A percentile compares a stretch with the other conserved stretches of the same genome.
Evolutionary conservation across 768 basidiomycete genomes (phyloP).

Genomic region (Arthromyces matolae): DNA sequence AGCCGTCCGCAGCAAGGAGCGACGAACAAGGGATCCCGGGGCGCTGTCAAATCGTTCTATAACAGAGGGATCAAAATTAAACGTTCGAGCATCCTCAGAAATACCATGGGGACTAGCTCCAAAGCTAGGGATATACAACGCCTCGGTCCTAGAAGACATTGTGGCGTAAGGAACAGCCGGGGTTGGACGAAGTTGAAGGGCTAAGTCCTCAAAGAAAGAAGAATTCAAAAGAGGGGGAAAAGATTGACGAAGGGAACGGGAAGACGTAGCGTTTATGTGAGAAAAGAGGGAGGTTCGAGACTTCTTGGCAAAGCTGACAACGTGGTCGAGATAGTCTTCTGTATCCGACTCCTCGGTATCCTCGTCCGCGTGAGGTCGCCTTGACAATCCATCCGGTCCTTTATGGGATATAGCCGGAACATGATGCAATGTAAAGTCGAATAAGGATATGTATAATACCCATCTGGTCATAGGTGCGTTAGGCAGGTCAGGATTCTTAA

Average conservation of each 20-base stretch:
- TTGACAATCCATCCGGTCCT: constrained; percentile 34
- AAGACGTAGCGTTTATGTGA: neutral
- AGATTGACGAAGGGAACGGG: neutral
- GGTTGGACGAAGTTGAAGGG: neutral
- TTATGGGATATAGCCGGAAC: constrained; percentile 26
- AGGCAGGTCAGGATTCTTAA: constrained; percentile 32
- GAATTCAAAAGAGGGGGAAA: neutral
- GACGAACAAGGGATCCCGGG: neutral
- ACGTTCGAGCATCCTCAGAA: neutral
- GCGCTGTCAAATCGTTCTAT: neutral
- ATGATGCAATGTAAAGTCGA: constrained; percentile 33
- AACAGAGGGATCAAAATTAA: neutral
- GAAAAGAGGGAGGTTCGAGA: neutral
- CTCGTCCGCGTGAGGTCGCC: constrained; percentile 3
- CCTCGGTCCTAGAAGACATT: too few species aligned
- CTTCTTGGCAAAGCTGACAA: constrained; percentile 16
- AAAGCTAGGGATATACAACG: neutral
- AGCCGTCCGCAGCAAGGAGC: neutral
- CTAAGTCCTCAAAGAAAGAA: neutral
- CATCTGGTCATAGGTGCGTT: constrained; percentile 35
- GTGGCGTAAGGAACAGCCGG: too few species aligned
- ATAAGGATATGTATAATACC: constrained; percentile 32
- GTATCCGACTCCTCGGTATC: constrained; percentile 21
- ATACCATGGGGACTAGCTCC: neutral
- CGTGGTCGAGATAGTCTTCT: constrained; percentile 25